A percentile compares a stretch with the other conserved stretches of the same genome.
Evolutionary conservation across 2,329 filamentous ascomycete genomes (phyloP).

Genomic region (Metarhizium anisopliae): DNA sequence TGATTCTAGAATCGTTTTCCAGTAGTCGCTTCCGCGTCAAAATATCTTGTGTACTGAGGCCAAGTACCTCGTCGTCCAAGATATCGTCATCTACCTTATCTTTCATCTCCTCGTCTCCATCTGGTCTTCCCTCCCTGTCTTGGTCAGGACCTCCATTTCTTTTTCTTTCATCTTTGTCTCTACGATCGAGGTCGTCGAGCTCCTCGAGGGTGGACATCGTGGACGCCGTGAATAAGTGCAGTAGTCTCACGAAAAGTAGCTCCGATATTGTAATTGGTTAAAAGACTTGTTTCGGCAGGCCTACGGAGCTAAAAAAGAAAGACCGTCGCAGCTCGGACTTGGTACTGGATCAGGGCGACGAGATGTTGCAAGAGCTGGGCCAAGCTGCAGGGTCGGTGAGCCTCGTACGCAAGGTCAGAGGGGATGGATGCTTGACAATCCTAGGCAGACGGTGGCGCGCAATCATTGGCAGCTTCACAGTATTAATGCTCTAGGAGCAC

Average conservation of each 20-base stretch:
- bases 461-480: slow-evolving; percentile 5
- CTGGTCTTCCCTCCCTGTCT: slow-evolving; percentile 37
- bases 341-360: neutral
- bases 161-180: slow-evolving; percentile 63
- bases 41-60: slow-evolving; percentile 90
- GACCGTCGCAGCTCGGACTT: neutral
- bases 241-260: neutral
- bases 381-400: slow-evolving; percentile 3
- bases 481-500: neutral
- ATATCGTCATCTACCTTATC: slow-evolving; percentile 70
- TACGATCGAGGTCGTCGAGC: slow-evolving; percentile 79
- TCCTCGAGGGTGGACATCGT: slow-evolving; percentile 86
- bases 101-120: slow-evolving; percentile 84
- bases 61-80: slow-evolving; percentile 87
- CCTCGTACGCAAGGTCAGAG: too few relatives aligned
- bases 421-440: neutral
- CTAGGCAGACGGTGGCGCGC: slow-evolving; percentile 16
- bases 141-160: slow-evolving; percentile 24
- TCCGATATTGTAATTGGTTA: neutral
- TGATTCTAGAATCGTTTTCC: slow-evolving; percentile 96
- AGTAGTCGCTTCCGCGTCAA: slow-evolving; percentile 81
- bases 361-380: neutral
- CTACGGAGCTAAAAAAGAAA: neutral
- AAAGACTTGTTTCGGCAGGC: neutral
- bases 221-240: neutral